Evolutionary conservation across 2,329 filamentous ascomycete species (phyloP).

Genomic region (Sclerotinia nivalis): DNA sequence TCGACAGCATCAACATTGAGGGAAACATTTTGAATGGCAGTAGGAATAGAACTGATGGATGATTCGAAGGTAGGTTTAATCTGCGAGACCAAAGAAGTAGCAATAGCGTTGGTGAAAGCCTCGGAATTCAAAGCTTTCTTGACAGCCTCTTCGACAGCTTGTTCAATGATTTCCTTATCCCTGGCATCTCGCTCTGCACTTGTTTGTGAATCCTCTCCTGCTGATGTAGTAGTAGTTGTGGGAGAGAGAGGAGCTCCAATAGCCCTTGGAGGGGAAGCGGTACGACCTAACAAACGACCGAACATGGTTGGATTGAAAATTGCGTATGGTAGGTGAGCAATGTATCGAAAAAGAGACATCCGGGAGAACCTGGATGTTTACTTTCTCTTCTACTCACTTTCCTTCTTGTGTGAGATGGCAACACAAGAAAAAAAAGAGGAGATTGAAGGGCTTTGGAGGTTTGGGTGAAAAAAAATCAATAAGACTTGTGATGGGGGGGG

Average conservation of each 20-base stretch:
- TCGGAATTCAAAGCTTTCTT: conserved; percentile 35
- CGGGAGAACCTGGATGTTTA: conserved; percentile 22
- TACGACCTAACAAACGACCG: conserved; percentile 21
- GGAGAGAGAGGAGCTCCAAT: conserved; percentile 13
- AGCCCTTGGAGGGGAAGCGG: conserved; percentile 25
- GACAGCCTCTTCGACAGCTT: conserved; percentile 35
- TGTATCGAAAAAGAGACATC: conserved; percentile 27
- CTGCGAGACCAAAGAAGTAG: conserved; percentile 35
- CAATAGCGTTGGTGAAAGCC: conserved; percentile 37
- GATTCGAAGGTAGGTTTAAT: conserved; percentile 38
- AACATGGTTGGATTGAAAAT: conserved; percentile 25
- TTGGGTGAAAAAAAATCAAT: not conserved
- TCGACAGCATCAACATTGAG: conserved; percentile 33
- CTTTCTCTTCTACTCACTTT: conserved; percentile 18
- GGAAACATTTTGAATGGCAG: conserved; percentile 23
- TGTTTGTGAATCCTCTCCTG: conserved; percentile 13
- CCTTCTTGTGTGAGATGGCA: conserved; percentile 19
- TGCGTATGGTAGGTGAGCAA: conserved; percentile 21
- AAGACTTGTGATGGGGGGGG: not conserved
- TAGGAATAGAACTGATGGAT: conserved; percentile 29
- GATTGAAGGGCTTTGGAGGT: conserved; percentile 5
- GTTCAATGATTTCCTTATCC: conserved; percentile 33
- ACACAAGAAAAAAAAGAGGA: conserved; percentile 19
- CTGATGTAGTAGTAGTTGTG: conserved; percentile 3
- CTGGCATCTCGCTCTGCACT: conserved; percentile 28